Percentiles rank a stretch among this genome's conserved stretches.
These are phyloP conservation scores for Cardamine occulta DNA, from an alignment of 345 rosid genomes.

Conservation along the genomic window DNA sequence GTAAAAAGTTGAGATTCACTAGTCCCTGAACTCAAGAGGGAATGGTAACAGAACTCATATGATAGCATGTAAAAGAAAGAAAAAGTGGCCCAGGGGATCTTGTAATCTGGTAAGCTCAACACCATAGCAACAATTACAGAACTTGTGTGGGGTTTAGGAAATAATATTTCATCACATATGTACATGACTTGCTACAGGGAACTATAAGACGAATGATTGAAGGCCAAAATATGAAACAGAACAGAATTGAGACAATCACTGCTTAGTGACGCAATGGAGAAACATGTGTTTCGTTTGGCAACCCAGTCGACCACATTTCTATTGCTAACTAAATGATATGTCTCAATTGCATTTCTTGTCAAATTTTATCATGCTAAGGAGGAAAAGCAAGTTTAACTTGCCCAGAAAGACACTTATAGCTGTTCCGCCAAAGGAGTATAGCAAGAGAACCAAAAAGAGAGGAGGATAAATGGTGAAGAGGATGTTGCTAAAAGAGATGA, in stretches of 20 bases:
- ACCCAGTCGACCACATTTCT: not conserved
- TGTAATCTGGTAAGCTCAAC: not conserved
- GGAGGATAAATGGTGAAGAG: constrained; percentile 92
- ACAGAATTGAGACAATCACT: not conserved
- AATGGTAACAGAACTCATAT: constrained; percentile 10
- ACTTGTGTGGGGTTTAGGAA: not conserved
- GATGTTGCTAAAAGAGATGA: constrained; percentile 94
- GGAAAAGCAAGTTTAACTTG: constrained; percentile 54
- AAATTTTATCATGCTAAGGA: not conserved
- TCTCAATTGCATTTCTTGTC: not conserved
- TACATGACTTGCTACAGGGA: not conserved
- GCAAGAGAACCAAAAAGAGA: constrained; percentile 73
- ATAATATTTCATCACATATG: constrained; percentile 1
- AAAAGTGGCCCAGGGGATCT: not conserved
- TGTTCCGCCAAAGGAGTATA: constrained; percentile 88
- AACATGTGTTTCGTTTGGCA: not conserved
- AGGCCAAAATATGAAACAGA: not conserved
- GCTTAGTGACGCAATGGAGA: not conserved
- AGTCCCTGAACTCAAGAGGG: constrained; percentile 63
- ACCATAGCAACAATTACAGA: constrained; percentile 9
- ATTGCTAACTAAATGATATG: constrained; percentile 3
- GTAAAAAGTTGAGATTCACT: constrained; percentile 87
- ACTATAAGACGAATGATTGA: not conserved
- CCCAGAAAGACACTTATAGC: constrained; percentile 83
- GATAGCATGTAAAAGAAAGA: not conserved